A percentile compares a stretch with the other conserved stretches of the same genome.
Conservation (phyloP, 2,329 filamentous ascomycete genomes). For the Pseudomassariella vexata region DNA sequence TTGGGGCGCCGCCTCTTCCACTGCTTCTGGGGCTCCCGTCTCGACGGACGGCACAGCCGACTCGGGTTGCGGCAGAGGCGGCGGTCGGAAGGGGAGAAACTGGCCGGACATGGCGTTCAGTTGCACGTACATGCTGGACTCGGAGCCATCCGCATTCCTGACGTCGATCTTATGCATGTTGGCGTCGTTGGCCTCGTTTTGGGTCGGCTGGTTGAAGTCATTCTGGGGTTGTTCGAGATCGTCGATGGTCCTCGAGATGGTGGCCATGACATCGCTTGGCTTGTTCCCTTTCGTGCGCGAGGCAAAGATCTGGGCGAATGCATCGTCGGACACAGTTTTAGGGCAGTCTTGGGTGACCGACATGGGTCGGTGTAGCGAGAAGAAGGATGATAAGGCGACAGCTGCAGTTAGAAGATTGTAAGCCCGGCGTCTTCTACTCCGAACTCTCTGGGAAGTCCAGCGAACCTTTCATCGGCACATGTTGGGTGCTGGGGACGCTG, state of each 20-base stretch:
- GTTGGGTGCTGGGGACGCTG: slow-evolving; percentile 68
- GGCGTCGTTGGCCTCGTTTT: slow-evolving; percentile 26
- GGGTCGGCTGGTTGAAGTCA: slow-evolving; percentile 36
- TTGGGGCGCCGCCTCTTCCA: slow-evolving; percentile 34
- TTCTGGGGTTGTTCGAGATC: slow-evolving; percentile 54
- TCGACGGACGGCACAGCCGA: slow-evolving; percentile 31
- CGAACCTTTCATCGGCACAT: slow-evolving; percentile 63
- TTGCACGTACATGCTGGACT: slow-evolving; percentile 58
- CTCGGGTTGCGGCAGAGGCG: slow-evolving; percentile 68
- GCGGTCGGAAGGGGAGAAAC: slow-evolving; percentile 77
- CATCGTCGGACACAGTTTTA: slow-evolving; percentile 61
- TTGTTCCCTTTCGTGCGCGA: slow-evolving; percentile 41
- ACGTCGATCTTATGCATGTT: slow-evolving; percentile 45
- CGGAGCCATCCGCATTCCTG: slow-evolving; percentile 49
- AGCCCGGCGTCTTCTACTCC: no score
- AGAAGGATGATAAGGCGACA: slow-evolving; percentile 84
- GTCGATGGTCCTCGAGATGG: slow-evolving; percentile 55
- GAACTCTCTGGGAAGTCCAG: no score
- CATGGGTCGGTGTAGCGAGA: slow-evolving; percentile 91
- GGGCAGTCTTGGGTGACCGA: slow-evolving; percentile 81
- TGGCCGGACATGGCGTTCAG: slow-evolving; percentile 63
- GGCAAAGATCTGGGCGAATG: slow-evolving; percentile 81
- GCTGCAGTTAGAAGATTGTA: slow-evolving; percentile 53
- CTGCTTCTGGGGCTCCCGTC: slow-evolving; percentile 24
- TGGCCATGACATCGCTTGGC: slow-evolving; percentile 61